These are phyloP conservation scores for Colletotrichum tofieldiae DNA, from an alignment of 2,329 filamentous ascomycete species.

Conservation along the genomic window DNA sequence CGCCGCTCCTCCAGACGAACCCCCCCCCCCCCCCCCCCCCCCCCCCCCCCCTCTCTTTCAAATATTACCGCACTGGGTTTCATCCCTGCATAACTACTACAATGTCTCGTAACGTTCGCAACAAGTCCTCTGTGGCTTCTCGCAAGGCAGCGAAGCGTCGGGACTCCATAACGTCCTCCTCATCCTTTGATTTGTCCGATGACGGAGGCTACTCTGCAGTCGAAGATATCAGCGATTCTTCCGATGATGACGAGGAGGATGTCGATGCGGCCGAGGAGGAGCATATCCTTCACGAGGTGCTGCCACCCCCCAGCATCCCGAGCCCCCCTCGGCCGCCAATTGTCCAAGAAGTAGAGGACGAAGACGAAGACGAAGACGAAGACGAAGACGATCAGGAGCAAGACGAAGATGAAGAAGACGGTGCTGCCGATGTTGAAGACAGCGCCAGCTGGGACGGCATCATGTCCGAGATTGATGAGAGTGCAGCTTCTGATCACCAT, in stretches of 20 bases:
- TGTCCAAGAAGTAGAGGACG: constrained; percentile 50
- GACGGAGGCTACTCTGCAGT: constrained; percentile 83
- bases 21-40: constrained; percentile 27
- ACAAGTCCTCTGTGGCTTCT: constrained; percentile 61
- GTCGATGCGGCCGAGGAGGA: constrained; percentile 85
- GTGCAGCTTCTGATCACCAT: constrained; percentile 59
- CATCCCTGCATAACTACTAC: constrained; percentile 45
- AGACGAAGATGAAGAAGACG: constrained; percentile 57
- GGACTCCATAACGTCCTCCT: constrained; percentile 68
- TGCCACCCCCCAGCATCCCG: constrained; percentile 51
- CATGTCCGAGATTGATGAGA: constrained; percentile 63
- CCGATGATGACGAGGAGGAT: constrained; percentile 84
- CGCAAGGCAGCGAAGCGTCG: constrained; percentile 64
- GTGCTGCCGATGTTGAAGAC: constrained; percentile 58
- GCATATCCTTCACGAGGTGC: constrained; percentile 70
- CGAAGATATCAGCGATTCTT: constrained; percentile 84
- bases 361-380: constrained; percentile 56
- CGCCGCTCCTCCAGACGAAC: constrained; percentile 18
- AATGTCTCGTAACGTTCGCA: constrained; percentile 70
- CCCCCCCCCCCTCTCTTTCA: constrained; percentile 37
- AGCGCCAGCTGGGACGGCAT: constrained; percentile 71
- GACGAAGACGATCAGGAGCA: constrained; percentile 56
- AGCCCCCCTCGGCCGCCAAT: constrained; percentile 67
- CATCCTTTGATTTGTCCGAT: constrained; percentile 73
- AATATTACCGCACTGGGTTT: constrained; percentile 41